phyloP scores from a whole-genome alignment of 2,329 filamentous ascomycete genomes.

The Aspergillus awamori region DNA sequence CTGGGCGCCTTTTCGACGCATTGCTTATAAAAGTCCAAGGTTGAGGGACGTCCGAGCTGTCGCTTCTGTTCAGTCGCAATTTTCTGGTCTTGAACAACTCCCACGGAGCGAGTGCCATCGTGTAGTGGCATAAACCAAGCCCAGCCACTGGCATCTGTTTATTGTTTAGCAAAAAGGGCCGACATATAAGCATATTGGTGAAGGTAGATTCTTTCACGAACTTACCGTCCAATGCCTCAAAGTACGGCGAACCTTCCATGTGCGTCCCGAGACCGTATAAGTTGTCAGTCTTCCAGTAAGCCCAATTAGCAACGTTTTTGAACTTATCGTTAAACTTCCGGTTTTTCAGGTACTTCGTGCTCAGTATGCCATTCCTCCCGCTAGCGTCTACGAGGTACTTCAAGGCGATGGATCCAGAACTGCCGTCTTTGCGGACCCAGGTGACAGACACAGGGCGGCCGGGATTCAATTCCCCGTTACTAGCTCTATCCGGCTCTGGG shows the following conservation, averaged over 20 bases:
- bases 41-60: background rate
- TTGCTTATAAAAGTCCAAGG: too few species aligned
- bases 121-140: background rate
- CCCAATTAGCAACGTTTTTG: slow-evolving; percentile 12
- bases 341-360: slow-evolving; percentile 50
- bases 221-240: slow-evolving; percentile 18
- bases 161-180: background rate
- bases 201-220: background rate
- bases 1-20: too few species aligned
- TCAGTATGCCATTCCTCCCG: slow-evolving; percentile 50
- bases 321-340: slow-evolving; percentile 32
- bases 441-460: too few species aligned
- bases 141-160: background rate
- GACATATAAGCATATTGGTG: too few species aligned
- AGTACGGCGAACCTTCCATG: slow-evolving; percentile 18
- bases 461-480: too few species aligned
- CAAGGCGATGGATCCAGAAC: slow-evolving; percentile 30
- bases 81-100: slow-evolving; percentile 15
- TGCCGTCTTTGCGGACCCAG: too few species aligned
- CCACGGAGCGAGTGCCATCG: background rate
- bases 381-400: slow-evolving; percentile 56
- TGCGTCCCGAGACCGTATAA: slow-evolving; percentile 13
- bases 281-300: slow-evolving; percentile 46
- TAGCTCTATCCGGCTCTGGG: too few species aligned
- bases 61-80: slow-evolving; percentile 15